A percentile compares a stretch with the other conserved stretches of the same genome.
These are phyloP conservation scores for Meira miltonrushii DNA, from an alignment of 1,284 basidiomycete genomes.

Conservation along the genomic window DNA sequence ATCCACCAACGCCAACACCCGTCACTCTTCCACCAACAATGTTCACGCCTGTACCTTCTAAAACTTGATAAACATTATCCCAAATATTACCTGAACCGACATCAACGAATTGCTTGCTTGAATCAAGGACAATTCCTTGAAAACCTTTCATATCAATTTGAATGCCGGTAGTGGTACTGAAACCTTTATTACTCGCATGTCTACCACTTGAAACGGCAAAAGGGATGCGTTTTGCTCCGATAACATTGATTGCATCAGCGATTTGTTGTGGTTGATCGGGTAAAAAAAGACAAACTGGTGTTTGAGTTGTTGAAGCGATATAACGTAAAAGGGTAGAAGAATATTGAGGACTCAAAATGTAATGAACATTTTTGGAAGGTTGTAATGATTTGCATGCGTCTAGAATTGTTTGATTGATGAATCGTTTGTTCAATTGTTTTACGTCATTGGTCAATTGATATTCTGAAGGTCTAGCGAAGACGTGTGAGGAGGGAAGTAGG, in stretches of 20 bases:
- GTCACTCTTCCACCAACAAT: slow-evolving; percentile 35
- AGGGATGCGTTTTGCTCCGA: slow-evolving; percentile 27
- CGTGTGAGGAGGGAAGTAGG: not conserved
- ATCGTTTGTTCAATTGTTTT: not conserved
- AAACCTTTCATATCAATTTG: slow-evolving; percentile 31
- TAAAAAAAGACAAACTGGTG: slow-evolving; percentile 25
- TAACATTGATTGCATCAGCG: slow-evolving; percentile 26
- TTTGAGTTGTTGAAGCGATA: slow-evolving; percentile 23
- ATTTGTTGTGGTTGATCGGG: slow-evolving; percentile 28
- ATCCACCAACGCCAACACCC: slow-evolving; percentile 32
- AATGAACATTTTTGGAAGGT: not conserved
- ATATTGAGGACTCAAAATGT: not conserved
- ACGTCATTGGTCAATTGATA: not conserved
- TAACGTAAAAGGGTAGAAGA: slow-evolving; percentile 7
- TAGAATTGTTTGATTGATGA: not conserved
- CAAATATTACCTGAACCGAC: slow-evolving; percentile 32
- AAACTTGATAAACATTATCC: slow-evolving; percentile 32
- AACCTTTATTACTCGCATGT: slow-evolving; percentile 37
- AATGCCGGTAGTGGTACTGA: slow-evolving; percentile 32
- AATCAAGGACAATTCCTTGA: slow-evolving; percentile 24
- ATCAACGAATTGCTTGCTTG: slow-evolving; percentile 31
- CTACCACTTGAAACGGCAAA: slow-evolving; percentile 29
- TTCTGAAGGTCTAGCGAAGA: not conserved
- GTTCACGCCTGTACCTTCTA: slow-evolving; percentile 20
- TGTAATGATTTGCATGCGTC: not conserved